phyloP scores from a whole-genome alignment of 2,329 filamentous ascomycete genomes.

The Phyllachora maydis region DNA sequence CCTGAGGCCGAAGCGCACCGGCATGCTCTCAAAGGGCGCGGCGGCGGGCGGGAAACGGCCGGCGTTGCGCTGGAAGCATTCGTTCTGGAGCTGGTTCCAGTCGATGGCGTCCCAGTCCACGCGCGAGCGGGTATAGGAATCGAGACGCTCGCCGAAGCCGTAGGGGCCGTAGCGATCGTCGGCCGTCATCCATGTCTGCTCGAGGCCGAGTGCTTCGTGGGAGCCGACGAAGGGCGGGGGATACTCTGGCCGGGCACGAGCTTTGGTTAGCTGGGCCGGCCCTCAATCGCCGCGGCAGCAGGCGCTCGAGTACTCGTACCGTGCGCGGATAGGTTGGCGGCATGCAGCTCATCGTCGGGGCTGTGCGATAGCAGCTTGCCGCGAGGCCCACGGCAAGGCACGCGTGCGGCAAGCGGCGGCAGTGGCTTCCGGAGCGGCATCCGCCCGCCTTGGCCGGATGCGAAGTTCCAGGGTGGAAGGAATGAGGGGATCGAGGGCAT shows the following conservation, averaged over 20 bases:
- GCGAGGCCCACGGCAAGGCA: constrained; percentile 9
- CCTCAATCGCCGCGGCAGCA: background rate
- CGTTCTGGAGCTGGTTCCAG: constrained; percentile 14
- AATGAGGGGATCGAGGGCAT: too few species aligned
- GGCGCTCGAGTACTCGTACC: background rate
- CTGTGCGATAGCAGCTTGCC: constrained; percentile 8
- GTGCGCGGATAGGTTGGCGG: constrained; percentile 4
- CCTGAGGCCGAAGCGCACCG: constrained; percentile 4
- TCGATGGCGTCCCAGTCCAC: constrained; percentile 12
- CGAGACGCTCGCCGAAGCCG: constrained; percentile 9
- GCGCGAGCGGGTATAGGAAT: constrained; percentile 7
- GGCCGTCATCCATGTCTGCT: constrained; percentile 11
- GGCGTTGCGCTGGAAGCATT: constrained; percentile 24
- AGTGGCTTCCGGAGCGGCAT: constrained; percentile 6
- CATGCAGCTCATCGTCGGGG: constrained; percentile 8
- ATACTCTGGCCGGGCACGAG: constrained; percentile 8
- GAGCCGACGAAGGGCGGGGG: constrained; percentile 12
- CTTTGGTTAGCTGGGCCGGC: too few species aligned
- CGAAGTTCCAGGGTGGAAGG: too few species aligned
- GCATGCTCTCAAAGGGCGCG: constrained; percentile 4
- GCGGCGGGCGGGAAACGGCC: constrained; percentile 21
- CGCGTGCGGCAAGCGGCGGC: constrained; percentile 5
- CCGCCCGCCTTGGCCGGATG: too few species aligned
- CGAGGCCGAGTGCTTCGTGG: constrained; percentile 9
- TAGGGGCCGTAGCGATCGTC: constrained; percentile 10